Evolutionary conservation across 2,329 filamentous ascomycete genomes (phyloP).

Genomic region (Emydomyces testavorans): DNA sequence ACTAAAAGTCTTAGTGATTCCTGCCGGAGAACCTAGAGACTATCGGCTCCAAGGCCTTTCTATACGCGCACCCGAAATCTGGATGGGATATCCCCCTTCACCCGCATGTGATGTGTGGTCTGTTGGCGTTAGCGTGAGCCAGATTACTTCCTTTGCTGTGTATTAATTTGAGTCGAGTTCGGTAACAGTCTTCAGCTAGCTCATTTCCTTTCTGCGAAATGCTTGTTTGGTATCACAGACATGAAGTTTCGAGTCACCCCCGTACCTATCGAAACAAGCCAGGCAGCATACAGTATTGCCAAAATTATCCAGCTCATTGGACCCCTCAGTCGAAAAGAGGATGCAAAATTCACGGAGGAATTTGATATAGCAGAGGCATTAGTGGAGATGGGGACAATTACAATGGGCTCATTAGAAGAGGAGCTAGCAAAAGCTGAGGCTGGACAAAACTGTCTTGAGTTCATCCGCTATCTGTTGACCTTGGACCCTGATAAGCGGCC

Average conservation of each 20-base stretch:
- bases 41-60: slow-evolving; percentile 7
- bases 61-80: slow-evolving; percentile 12
- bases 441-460: slow-evolving; percentile 5
- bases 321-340: not conserved
- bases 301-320: slow-evolving; percentile 14
- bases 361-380: slow-evolving; percentile 10
- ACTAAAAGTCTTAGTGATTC: slow-evolving; percentile 10
- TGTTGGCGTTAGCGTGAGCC: slow-evolving; percentile 13
- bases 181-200: too few species aligned
- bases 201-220: slow-evolving; percentile 8
- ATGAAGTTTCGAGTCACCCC: not conserved
- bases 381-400: slow-evolving; percentile 6
- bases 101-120: slow-evolving; percentile 15
- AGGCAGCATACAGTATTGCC: slow-evolving; percentile 11
- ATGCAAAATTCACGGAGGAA: slow-evolving; percentile 9
- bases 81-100: slow-evolving; percentile 4
- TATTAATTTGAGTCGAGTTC: too few species aligned
- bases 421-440: slow-evolving; percentile 8
- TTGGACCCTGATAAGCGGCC: slow-evolving; percentile 10
- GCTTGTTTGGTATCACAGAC: slow-evolving; percentile 11
- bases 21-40: not conserved
- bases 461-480: slow-evolving; percentile 10
- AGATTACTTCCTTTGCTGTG: too few species aligned
- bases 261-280: slow-evolving; percentile 7
- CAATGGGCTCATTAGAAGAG: slow-evolving; percentile 11